Base-by-base conservation (phyloP, 495 filamentous ascomycete species). In the Polyplosphaeria fusca region DNA sequence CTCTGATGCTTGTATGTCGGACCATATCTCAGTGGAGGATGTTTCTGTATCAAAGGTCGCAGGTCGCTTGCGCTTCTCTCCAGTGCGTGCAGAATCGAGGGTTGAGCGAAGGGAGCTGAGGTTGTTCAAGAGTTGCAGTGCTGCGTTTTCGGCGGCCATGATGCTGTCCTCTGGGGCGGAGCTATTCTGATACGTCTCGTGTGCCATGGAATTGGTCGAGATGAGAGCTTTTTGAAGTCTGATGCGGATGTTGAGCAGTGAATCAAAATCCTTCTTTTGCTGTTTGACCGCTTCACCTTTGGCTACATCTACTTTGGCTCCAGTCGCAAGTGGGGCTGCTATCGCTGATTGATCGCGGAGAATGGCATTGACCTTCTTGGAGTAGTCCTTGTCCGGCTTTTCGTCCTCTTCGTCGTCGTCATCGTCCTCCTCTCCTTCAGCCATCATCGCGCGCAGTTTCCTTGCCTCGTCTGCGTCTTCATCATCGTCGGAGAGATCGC, bases 201-300 rank as follows among this genome's bases (percentile, higher is more conserved):
- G 63, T n/a, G 76, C 67, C 45, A 95, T 79, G 4, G 90, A 84
- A 65, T 96, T 95, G 16, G 84, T 79, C 2, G 87, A 85, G 14
- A 89, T 79, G 14, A 98, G 72, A 3, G 87, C 87, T 69, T 96
- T 96, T 64, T 98, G 93, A 5, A 98, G 73, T 52, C 88, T 86
- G 64, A 98, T 95, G 5, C 93, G 83, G 19, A 86, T 79, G 70
- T 93, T 91, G 18, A 98, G 79, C 2, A 97, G 80, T 1, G 85
- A 78, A 59, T 97, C 91, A 67, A 96, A 97, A 11, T 84, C 84
- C 46, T 82, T 82, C 48, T 89, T 81, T 70, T 98, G 93, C 45
- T 80, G 73, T 62, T 88, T 89, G 26, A 97, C 86, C 1, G 92
- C 91, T 54, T 75, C 75, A 20, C 93, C 93, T 74, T 97, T 97